These are phyloP conservation scores for Amanita molliuscula DNA, from an alignment of 768 basidiomycete species.

Conservation along the genomic window DNA sequence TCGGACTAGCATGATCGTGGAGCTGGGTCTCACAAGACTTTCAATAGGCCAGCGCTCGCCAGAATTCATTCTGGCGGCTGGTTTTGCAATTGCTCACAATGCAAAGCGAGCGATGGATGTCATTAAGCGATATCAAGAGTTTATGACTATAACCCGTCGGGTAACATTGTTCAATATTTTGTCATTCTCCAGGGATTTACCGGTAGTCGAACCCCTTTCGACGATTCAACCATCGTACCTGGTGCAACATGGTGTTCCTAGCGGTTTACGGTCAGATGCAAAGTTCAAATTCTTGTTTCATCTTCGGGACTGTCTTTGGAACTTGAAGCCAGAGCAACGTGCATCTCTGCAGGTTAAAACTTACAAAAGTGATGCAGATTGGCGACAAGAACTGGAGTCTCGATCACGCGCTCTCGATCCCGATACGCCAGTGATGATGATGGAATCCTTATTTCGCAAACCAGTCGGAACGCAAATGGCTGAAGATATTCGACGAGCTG, in stretches of 20 bases:
- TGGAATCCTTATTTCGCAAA: background rate
- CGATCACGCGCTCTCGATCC: constrained; percentile 4
- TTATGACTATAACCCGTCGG: constrained; percentile 21
- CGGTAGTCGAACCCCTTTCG: constrained; percentile 66
- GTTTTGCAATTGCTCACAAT: constrained; percentile 18
- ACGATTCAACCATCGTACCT: constrained; percentile 79
- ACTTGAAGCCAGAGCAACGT: constrained; percentile 15
- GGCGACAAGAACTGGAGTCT: background rate
- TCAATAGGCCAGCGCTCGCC: constrained; percentile 32
- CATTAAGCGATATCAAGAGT: constrained; percentile 18
- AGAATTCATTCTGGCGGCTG: constrained; percentile 26
- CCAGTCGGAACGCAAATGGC: background rate
- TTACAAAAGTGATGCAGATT: background rate
- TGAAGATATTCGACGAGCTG: background rate
- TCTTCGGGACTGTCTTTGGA: constrained; percentile 56
- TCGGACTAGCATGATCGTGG: constrained; percentile 8
- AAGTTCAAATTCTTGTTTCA: constrained; percentile 74
- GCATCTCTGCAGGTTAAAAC: background rate
- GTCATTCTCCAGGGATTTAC: constrained; percentile 33
- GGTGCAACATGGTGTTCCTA: constrained; percentile 64
- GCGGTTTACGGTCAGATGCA: constrained; percentile 54
- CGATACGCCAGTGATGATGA: background rate
- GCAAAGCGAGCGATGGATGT: constrained; percentile 14
- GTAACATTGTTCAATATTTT: constrained; percentile 40
- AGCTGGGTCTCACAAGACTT: constrained; percentile 12